Percentiles rank a stretch among this genome's conserved stretches.
These are phyloP conservation scores for Chlamydomonas applanata DNA, from an alignment of 139 green algal species.

Conservation along the genomic window DNA sequence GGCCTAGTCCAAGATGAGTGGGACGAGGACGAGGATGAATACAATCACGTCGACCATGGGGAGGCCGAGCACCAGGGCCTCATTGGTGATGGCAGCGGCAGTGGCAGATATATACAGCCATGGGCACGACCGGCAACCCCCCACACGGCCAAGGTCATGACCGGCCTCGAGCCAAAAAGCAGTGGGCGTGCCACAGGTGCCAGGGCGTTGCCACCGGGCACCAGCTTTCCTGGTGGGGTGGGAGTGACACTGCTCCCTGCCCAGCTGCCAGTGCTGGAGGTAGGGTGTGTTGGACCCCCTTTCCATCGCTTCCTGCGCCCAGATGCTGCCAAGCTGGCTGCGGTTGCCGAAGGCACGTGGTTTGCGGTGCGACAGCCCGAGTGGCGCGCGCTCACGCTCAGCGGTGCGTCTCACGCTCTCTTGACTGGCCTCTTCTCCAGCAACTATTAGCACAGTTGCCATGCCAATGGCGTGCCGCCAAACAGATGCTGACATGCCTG, in stretches of 20 bases:
- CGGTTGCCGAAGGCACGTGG: neutral
- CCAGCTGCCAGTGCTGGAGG: neutral
- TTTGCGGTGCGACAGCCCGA: neutral
- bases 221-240: neutral
- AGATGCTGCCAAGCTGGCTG: neutral
- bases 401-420: neutral
- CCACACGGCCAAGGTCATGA: too few species aligned
- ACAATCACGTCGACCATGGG: too few species aligned
- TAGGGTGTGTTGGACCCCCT: neutral
- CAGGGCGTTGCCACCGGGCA: neutral
- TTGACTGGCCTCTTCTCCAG: neutral
- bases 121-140: too few species aligned
- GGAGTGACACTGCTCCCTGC: neutral
- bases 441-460: too few species aligned
- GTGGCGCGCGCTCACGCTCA: neutral
- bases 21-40: too few species aligned
- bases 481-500: too few species aligned
- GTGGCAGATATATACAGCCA: too few species aligned
- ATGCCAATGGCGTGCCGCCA: too few species aligned
- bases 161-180: too few species aligned
- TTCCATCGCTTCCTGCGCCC: slow-evolving; percentile 5
- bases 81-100: too few species aligned
- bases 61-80: too few species aligned
- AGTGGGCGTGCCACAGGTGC: neutral
- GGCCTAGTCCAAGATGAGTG: too few species aligned